Base-by-base conservation (phyloP, 208 protist species). In the Trypanosoma platydactyli region DNA sequence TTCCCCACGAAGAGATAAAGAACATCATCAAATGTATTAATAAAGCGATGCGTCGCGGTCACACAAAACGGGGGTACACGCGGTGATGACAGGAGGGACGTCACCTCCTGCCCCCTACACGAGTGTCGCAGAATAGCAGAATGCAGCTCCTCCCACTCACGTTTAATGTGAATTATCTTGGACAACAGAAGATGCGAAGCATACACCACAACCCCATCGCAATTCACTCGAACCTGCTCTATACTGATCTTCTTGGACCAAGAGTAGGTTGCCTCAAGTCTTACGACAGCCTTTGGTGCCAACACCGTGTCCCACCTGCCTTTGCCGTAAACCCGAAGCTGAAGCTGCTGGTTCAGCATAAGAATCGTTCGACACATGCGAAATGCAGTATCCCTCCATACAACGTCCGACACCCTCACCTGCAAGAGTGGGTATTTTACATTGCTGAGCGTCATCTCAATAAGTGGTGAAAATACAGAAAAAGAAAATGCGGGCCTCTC, bases 261-360 rank as follows among this genome's bases (percentile, higher is more conserved):
- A 12, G 75, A 73, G 50, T 77, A 56, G 52, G 73, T 79, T 49
- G 72, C 76, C 38, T 76, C 79, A 60, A 71, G 76, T 25, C 61
- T 71, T 46, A 90, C 49, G 13, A 61, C 58, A 0, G 73, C 68
- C 16, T 55, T 76, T 20, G 87, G 77, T 56, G 66, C 54, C 35
- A 93, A 42, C 0, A 88, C 52, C 16, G 75, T 75, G 38, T 93
- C 87, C 87, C 87, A 93, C 25, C 84, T 73, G 29, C 87, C 87
- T 53, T 87, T 81, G 44, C 87, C 87, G 70, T 89, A 89, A 25
- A 91, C 73, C 12, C 73, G 77, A 11, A 73, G 1, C 27, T 30
- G 38, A 15, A 89, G 67, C 27, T 73, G 66, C 46, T 77, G 84
- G 27, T 74, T 54, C 35, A 65, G 29, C 20, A 83, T 46, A 6